phyloP scores from a whole-genome alignment of 805 yeast species.

The Helenozyma rhizophorensis region DNA sequence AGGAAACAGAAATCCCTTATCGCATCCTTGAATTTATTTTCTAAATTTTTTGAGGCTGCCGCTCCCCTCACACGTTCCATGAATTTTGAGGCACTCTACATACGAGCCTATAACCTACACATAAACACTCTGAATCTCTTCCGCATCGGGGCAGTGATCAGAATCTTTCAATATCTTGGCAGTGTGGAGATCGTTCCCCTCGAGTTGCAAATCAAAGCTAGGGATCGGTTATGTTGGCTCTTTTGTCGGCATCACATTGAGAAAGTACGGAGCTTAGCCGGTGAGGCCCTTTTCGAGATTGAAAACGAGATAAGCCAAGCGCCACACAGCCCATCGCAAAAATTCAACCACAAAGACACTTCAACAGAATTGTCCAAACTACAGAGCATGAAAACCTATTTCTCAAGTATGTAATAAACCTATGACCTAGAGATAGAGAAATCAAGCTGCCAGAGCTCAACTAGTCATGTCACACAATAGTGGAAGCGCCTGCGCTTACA shows the following conservation, averaged over 20 bases:
- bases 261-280: conserved; percentile 32
- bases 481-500: conserved; percentile 3
- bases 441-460: too few relatives aligned
- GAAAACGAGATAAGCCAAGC: conserved; percentile 20
- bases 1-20: conserved; percentile 21
- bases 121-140: conserved; percentile 41
- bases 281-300: conserved; percentile 40
- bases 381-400: too few relatives aligned
- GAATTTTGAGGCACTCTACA: conserved; percentile 33
- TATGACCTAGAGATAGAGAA: too few relatives aligned
- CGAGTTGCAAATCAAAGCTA: conserved; percentile 10
- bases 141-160: conserved; percentile 37
- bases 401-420: too few relatives aligned
- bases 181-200: conserved; percentile 1
- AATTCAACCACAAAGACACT: too few relatives aligned
- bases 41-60: conserved; percentile 38
- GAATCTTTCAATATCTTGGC: conserved; percentile 40
- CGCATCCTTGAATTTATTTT: conserved; percentile 25
- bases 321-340: too few relatives aligned
- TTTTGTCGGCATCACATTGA: conserved; percentile 27
- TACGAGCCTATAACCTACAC: conserved; percentile 53
- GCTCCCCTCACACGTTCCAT: conserved; percentile 25
- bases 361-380: too few relatives aligned
- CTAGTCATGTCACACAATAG: too few relatives aligned
- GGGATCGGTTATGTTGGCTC: conserved; percentile 21